phyloP scores from a whole-genome alignment of 129 eudicot species.

The Chrysanthemum lavandulifolium region DNA sequence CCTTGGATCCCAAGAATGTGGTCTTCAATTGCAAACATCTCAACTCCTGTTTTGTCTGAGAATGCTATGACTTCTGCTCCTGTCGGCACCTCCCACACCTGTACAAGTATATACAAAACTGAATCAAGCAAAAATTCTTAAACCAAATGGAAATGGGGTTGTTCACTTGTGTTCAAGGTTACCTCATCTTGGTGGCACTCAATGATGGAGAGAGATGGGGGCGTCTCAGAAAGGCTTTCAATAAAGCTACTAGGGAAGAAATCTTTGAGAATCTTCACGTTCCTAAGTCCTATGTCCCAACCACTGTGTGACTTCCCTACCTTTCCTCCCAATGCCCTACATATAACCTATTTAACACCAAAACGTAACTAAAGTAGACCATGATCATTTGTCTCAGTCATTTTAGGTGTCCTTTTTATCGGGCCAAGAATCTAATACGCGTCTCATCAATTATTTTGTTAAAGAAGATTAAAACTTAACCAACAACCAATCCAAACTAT shows the following conservation, averaged over 20 bases:
- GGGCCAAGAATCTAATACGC: too few relatives aligned
- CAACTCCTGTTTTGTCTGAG: slow-evolving; percentile 79
- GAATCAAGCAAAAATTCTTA: neutral
- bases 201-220: slow-evolving; percentile 57
- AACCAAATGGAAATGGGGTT: too few relatives aligned
- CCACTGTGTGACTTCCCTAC: slow-evolving; percentile 64
- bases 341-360: slow-evolving; percentile 42
- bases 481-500: too few relatives aligned
- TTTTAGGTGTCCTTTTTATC: neutral
- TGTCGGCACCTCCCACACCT: slow-evolving; percentile 62
- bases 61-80: slow-evolving; percentile 63
- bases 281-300: slow-evolving; percentile 79
- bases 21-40: slow-evolving; percentile 61
- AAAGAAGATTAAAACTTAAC: too few relatives aligned
- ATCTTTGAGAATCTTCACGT: slow-evolving; percentile 45
- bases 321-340: slow-evolving; percentile 83
- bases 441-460: too few relatives aligned
- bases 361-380: slow-evolving; percentile 10
- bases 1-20: slow-evolving; percentile 80
- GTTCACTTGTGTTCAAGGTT: too few relatives aligned
- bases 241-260: slow-evolving; percentile 33
- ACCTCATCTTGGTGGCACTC: slow-evolving; percentile 95
- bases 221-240: slow-evolving; percentile 36
- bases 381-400: neutral
- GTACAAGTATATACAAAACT: neutral